Conservation (phyloP, 139 green algal species). For the Coccomyxa sp. region DNA sequence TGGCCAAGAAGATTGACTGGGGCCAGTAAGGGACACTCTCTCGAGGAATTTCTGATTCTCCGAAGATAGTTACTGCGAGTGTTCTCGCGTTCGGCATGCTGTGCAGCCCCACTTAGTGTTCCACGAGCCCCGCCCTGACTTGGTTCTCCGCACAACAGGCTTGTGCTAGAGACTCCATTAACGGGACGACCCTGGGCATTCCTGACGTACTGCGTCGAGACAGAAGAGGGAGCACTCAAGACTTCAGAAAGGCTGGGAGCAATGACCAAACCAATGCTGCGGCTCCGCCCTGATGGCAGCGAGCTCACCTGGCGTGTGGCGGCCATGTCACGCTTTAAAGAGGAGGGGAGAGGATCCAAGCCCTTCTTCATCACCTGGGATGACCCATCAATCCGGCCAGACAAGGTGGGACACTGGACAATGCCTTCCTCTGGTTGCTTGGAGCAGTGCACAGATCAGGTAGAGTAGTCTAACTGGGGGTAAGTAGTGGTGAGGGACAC, state of each 20-base stretch:
- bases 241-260: conserved; percentile 4
- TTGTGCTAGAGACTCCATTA: neutral
- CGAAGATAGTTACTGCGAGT: too few relatives aligned
- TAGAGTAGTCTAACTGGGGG: too few relatives aligned
- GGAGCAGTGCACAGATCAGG: neutral
- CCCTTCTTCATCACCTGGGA: conserved; percentile 25
- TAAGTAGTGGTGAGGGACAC: too few relatives aligned
- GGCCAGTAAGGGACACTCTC: conserved; percentile 3
- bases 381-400: conserved; percentile 9
- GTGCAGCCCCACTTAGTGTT: too few relatives aligned
- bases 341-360: conserved; percentile 2
- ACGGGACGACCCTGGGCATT: neutral
- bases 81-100: too few relatives aligned
- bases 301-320: conserved; percentile 12
- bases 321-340: conserved; percentile 10
- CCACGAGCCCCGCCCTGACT: too few relatives aligned
- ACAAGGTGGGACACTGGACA: conserved; percentile 9
- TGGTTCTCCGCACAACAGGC: neutral
- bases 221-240: neutral
- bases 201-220: conserved; percentile 1
- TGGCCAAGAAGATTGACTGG: conserved; percentile 9
- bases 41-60: too few relatives aligned
- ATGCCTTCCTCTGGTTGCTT: neutral
- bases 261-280: conserved; percentile 3
- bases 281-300: conserved; percentile 9